These are phyloP conservation scores for Phlebiopsis flavidoalba DNA, from an alignment of 768 basidiomycete species.

Conservation along the genomic window DNA sequence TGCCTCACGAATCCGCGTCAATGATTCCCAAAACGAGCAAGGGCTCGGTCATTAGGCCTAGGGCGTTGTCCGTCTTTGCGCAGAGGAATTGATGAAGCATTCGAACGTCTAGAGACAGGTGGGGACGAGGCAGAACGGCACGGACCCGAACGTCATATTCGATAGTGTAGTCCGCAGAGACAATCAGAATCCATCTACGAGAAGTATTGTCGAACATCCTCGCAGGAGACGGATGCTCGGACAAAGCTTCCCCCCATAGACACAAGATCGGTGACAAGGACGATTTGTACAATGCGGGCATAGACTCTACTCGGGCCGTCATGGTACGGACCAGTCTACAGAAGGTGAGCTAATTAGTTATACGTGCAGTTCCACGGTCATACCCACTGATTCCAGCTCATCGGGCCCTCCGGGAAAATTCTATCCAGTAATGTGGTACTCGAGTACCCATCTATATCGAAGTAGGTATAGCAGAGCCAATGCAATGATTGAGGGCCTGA, in stretches of 20 bases:
- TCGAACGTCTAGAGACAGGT: slow-evolving; percentile 1
- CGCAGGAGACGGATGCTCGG: neutral
- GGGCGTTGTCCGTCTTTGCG: slow-evolving; percentile 1
- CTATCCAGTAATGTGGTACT: slow-evolving; percentile 4
- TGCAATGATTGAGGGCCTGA: neutral
- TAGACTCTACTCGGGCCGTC: slow-evolving; percentile 5
- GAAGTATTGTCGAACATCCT: neutral
- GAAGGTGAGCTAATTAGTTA: neutral
- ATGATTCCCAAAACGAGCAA: slow-evolving; percentile 10
- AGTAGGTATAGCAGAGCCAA: neutral
- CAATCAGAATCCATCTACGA: neutral
- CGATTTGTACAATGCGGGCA: slow-evolving; percentile 6
- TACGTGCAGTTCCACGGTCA: neutral
- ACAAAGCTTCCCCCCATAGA: neutral
- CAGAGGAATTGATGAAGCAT: slow-evolving; percentile 1
- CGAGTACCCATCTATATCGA: slow-evolving; percentile 6
- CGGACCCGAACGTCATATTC: neutral
- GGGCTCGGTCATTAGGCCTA: slow-evolving; percentile 7
- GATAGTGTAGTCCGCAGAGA: too few species aligned
- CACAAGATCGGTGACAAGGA: neutral
- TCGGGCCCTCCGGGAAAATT: neutral
- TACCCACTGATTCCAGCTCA: neutral
- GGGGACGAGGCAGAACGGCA: too few species aligned
- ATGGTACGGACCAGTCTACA: neutral
- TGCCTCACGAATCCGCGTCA: neutral